Evolutionary conservation across 345 rosid genomes (phyloP), one percentile per base, ranked within the genome.

Genomic region (Aquilaria sinensis): DNA sequence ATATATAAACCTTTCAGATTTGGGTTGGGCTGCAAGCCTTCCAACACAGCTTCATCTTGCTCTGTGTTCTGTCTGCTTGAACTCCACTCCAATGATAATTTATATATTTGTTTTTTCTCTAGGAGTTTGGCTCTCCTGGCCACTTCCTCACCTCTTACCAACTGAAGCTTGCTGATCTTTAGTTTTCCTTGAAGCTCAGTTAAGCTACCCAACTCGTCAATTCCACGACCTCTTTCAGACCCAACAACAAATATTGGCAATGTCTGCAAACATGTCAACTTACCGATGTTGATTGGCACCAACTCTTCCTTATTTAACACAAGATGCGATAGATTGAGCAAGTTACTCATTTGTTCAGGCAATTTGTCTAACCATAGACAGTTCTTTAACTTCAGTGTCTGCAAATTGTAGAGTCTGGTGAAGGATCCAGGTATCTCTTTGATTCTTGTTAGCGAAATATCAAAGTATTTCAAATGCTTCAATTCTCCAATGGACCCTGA

Each of bases 401-500:
- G 49, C 64, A 70, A 12, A 51, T 16, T 67, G 48, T 57, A 70
- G 15, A 74, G 64, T n/a, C 52, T 32, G 9, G 47, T 57, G 30
- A 61, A 31, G 30, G 57, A 70, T 12, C 23, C 32, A 0, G 71
- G 69, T 1, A 74, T 37, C 5, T 2, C 48, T 13, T 9, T 2
- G 10, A 62, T 58, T 0, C 0, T 0, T 31, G 68, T 61, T 5
- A 6, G 2, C 12, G 78, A 66, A 15, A 74, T 41, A 29, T 69
- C 61, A 51, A 74, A 43, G 49, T 56, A 74, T 31, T 70, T 65
- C 58, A 74, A 66, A 47, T 58, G 71, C 48, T 53, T 66, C 53
- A 66, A 5, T 23, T 45, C 32, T 1, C 62, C 54, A 37, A 74
- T 66, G 7, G 74, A 66, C 0, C 23, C 10, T 2, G 78, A 47